These are phyloP conservation scores for Cucumis cinereus DNA, from an alignment of 306 rosid genomes.

Conservation along the genomic window DNA sequence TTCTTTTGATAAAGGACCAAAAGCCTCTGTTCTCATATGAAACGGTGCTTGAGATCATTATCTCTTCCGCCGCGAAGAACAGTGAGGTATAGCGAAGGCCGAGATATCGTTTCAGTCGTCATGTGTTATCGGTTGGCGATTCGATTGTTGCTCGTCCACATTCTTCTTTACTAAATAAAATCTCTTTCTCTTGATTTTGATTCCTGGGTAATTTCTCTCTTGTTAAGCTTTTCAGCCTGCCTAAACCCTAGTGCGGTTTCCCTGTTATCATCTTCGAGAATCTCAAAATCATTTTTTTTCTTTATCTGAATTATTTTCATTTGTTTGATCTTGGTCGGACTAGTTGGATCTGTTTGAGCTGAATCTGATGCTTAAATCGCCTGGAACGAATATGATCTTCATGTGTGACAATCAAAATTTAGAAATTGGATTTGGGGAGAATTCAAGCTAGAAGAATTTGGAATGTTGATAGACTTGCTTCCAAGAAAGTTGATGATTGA, in stretches of 20 bases:
- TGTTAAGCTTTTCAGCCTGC: neutral
- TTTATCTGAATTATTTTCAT: neutral
- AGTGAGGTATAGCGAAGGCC: constrained; percentile 45
- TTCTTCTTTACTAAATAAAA: neutral
- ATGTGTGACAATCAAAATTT: neutral
- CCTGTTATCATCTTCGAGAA: neutral
- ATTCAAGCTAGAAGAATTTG: neutral
- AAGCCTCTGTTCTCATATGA: neutral
- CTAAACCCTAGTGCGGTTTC: neutral
- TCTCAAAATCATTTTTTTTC: neutral
- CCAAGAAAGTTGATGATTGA: neutral
- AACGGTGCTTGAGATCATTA: neutral
- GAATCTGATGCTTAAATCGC: neutral
- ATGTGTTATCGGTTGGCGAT: constrained; percentile 31
- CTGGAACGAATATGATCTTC: neutral
- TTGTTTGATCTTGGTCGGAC: neutral
- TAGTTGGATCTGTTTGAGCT: neutral
- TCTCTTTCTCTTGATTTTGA: neutral
- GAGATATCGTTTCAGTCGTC: constrained; percentile 92
- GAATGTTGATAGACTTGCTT: neutral
- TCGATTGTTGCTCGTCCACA: constrained; percentile 77
- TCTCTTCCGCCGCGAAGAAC: constrained; percentile 12
- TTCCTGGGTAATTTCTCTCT: neutral
- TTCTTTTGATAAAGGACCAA: neutral
- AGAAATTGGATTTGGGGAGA: neutral